Percentiles rank a stretch among this genome's conserved stretches.
Conservation (phyloP, 2,329 filamentous ascomycete species). For the Fusarium citri region DNA sequence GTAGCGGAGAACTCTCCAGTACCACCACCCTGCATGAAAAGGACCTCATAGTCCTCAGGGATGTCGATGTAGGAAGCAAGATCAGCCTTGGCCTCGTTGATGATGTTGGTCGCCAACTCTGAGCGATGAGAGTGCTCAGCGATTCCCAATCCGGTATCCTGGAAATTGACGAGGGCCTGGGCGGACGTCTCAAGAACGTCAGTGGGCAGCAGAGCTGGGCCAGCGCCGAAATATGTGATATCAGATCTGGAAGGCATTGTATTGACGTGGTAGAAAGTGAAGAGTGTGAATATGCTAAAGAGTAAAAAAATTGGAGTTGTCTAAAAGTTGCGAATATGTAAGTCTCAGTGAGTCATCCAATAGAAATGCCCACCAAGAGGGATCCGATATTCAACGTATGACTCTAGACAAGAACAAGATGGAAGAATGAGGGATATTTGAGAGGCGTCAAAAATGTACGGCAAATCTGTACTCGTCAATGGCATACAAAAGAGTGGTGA, state of each 20-base stretch:
- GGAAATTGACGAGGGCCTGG: conserved; percentile 82
- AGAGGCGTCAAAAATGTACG: not conserved
- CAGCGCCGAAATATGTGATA: conserved; percentile 89
- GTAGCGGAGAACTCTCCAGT: conserved; percentile 86
- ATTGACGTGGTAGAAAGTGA: conserved; percentile 16
- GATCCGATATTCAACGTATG: conserved; percentile 33
- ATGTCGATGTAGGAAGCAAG: conserved; percentile 82
- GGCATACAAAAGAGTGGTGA: conserved; percentile 7
- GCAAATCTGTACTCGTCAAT: conserved; percentile 6
- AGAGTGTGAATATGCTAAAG: conserved; percentile 16
- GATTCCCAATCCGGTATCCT: conserved; percentile 83
- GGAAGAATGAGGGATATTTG: conserved; percentile 7
- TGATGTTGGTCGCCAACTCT: conserved; percentile 78
- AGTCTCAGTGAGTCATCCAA: conserved; percentile 41
- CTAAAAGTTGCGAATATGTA: conserved; percentile 15
- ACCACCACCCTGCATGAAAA: conserved; percentile 90
- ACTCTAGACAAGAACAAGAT: conserved; percentile 14
- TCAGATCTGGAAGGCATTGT: conserved; percentile 78
- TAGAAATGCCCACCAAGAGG: conserved; percentile 34
- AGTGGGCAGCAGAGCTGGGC: conserved; percentile 87
- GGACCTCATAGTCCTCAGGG: conserved; percentile 85
- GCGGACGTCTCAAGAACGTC: conserved; percentile 82
- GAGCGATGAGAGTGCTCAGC: conserved; percentile 94
- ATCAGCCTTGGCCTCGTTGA: conserved; percentile 81
- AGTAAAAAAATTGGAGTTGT: conserved; percentile 30